These are phyloP conservation scores for Fraxinus quadrangulata DNA, from an alignment of 257 asterid species.

Conservation along the genomic window DNA sequence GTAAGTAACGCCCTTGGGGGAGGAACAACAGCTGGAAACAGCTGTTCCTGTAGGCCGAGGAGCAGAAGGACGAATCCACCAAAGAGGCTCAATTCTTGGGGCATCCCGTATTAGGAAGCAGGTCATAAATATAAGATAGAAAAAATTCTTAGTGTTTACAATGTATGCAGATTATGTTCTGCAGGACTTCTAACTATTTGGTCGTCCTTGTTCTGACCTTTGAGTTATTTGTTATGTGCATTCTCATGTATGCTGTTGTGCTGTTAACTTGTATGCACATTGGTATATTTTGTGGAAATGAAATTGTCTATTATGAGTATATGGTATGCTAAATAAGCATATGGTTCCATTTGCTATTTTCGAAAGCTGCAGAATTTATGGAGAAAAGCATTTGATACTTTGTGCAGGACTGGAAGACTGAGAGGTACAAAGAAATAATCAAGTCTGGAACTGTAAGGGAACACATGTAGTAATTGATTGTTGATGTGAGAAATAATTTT, in stretches of 20 bases:
- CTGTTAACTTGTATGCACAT: not conserved
- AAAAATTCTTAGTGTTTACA: not conserved
- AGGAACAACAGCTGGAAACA: not conserved
- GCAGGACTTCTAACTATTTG: not conserved
- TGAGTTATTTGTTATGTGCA: not conserved
- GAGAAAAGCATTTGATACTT: constrained; percentile 1
- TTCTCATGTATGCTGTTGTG: not conserved
- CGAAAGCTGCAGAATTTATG: constrained; percentile 10
- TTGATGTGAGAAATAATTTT: constrained; percentile 7
- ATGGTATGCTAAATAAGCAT: not conserved
- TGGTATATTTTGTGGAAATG: constrained; percentile 5
- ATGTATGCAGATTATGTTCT: not conserved
- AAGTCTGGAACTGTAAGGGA: constrained; percentile 88
- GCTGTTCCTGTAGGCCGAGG: not conserved
- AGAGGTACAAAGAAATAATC: constrained; percentile 91
- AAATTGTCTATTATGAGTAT: constrained; percentile 10
- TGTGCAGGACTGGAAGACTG: constrained; percentile 96
- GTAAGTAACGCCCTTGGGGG: too few species aligned
- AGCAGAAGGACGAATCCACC: not conserved
- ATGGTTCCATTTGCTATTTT: not conserved
- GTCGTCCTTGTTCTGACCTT: not conserved
- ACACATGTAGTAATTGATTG: constrained; percentile 11
- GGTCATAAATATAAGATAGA: not conserved
- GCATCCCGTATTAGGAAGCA: not conserved
- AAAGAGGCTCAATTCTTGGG: not conserved